Evolutionary conservation across 257 asterid species (phyloP), one percentile per base, ranked within the genome.

Genomic region (Solanum paucissectum): DNA sequence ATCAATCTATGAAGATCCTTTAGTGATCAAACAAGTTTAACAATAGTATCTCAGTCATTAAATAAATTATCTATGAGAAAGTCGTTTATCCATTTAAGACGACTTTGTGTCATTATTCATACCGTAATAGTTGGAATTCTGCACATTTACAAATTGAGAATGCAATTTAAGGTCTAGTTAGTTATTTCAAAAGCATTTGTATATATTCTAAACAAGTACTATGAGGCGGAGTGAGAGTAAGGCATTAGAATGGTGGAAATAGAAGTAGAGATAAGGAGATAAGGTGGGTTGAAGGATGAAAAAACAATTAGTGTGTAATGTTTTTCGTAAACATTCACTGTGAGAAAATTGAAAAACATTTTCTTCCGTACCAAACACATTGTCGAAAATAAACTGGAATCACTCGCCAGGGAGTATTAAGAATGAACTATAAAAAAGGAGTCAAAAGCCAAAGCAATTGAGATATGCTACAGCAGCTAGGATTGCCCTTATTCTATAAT

Each of bases 401-500:
- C 18, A 74, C 33, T 75, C 23, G 21, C 6, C 34, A 23, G 29
- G 29, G 10, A 21, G 33, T 23, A 5, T 11, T 75, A 20, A 33
- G 49, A 73, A 73, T 73, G 14, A 71, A 33, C 27, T 9, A 18
- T 20, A 5, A 36, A 33, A 9, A 34, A 32, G 3, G 23, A 2
- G 38, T 6, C 5, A 32, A 34, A 21, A 33, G 27, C 44, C 27
- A 72, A 72, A 73, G 14, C 29, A 73, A 20, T 37, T 75, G 55
- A 89, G 83, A 88, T 87, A 86, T 46, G 38, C 20, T 46, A 84
- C 5, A 72, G 76, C 79, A 90, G 27, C 68, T 36, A 82, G 4
- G 60, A 83, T 74, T 86, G 83, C 7, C 87, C 87, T 91, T 90
- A 90, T 91, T 90, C 90, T 90, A 74, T 86, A 87, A 85, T 38